These are phyloP conservation scores for Trametes villosa DNA, from an alignment of 768 basidiomycete genomes.

Conservation along the genomic window DNA sequence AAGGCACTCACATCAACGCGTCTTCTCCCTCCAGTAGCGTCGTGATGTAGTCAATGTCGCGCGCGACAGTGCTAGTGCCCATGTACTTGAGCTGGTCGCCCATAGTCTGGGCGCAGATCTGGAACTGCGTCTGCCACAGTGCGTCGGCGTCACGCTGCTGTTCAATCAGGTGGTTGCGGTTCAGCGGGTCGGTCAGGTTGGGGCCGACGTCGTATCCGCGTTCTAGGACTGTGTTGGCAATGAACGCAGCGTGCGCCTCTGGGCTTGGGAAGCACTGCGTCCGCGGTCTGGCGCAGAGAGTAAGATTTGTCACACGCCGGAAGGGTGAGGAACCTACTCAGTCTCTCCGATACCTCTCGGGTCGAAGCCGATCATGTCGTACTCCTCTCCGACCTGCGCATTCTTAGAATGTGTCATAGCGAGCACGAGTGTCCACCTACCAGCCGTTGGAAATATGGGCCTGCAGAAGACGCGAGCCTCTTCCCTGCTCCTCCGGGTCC, in stretches of 20 bases:
- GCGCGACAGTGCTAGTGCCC: conserved; percentile 38
- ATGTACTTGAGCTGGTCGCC: conserved; percentile 36
- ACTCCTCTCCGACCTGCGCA: conserved; percentile 31
- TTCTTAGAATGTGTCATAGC: not conserved
- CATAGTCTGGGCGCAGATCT: conserved; percentile 33
- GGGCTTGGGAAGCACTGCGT: conserved; percentile 33
- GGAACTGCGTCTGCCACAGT: conserved; percentile 29
- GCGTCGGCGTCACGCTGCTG: conserved; percentile 31
- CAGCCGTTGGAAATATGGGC: conserved; percentile 18
- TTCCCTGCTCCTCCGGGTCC: conserved; percentile 35
- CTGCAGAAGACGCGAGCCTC: conserved; percentile 15
- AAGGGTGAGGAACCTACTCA: conserved; percentile 25
- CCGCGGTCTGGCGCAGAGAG: conserved; percentile 25
- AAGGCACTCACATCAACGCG: conserved; percentile 30
- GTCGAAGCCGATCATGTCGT: conserved; percentile 37
- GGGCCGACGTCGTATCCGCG: conserved; percentile 32
- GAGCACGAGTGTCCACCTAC: not conserved
- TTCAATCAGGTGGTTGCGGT: conserved; percentile 25
- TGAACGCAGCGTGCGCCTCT: conserved; percentile 29
- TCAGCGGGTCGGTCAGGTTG: conserved; percentile 32
- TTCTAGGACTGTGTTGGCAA: conserved; percentile 32
- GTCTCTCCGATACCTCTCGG: conserved; percentile 39
- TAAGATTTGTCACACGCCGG: not conserved
- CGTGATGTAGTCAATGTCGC: conserved; percentile 39
- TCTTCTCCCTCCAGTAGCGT: conserved; percentile 33